Evolutionary conservation across 1,284 basidiomycete species (phyloP), one percentile per base, ranked within the genome.

Genomic region (Microbotryomycetes sp.): DNA sequence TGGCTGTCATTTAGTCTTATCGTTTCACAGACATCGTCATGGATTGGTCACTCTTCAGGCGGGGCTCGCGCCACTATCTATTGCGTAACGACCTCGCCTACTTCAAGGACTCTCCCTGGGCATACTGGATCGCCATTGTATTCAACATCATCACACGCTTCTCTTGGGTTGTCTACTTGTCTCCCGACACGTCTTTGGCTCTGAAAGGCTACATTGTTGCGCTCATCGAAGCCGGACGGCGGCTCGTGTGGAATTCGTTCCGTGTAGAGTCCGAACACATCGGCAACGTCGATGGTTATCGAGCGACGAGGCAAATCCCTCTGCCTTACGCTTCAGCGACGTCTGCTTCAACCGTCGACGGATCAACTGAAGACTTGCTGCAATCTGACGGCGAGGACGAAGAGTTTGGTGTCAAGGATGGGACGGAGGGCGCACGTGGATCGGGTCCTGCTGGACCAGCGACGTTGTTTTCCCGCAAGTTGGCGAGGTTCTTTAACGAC

Each of bases 41-140:
- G 65, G 71, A 72, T 46, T 72, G 71, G 71, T 68, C 67, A 16
- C 61, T 72, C 21, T 52, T 62, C 21, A 59, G 65, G 24, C 54
- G 54, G 27, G 50, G 64, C 54, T 55, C 65, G 47, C 62, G 64
- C 24, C 64, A 67, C 29, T 61, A 49, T 24, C 52, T 64, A 13
- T 59, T 72, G 0, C 70, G 71, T 0, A 52, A 61, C 24, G 69
- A 71, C 45, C 61, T 72, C 30, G 71, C 56, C n/a, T 65, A 41
- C 31, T 72, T 67, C 69, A 64, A 62, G 45, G 65, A 67, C 41
- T 7, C 54, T 16, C 52, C 57, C 16, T 70, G 64, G 64, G 45
- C 64, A n/a, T 72, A 72, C 55, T 72, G 67, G 47, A 45, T 67
- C 48, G 69, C 67, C 16, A 35, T 60, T 15, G 60, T 69, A 29